Evolutionary conservation across 2,329 filamentous ascomycete species (phyloP).

Genomic region (Calonectria montana): DNA sequence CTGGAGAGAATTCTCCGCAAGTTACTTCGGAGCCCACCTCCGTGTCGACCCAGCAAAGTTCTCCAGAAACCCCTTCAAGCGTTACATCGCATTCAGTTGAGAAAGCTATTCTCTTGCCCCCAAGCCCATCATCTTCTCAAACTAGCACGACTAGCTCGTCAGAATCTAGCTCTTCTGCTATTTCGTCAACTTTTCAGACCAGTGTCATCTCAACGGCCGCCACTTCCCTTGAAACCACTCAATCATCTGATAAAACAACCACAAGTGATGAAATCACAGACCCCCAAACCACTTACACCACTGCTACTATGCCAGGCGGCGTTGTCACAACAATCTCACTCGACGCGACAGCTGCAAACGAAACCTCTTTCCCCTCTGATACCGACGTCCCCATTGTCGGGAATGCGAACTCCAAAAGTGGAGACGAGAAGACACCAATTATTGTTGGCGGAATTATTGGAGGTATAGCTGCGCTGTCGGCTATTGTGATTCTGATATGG

Average conservation of each 20-base stretch:
- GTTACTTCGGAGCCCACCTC: background rate
- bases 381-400: constrained; percentile 8
- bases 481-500: constrained; percentile 63
- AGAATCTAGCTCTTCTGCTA: constrained; percentile 5
- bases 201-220: constrained; percentile 29
- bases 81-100: constrained; percentile 19
- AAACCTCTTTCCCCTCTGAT: constrained; percentile 29
- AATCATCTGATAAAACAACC: constrained; percentile 27
- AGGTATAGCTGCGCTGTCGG: constrained; percentile 53
- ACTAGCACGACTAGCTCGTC: background rate
- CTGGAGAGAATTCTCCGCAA: background rate
- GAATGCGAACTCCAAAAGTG: background rate
- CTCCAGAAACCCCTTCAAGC: background rate
- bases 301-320: constrained; percentile 35
- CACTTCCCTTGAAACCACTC: constrained; percentile 28
- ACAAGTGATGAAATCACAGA: constrained; percentile 25
- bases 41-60: constrained; percentile 13
- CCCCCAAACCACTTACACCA: constrained; percentile 28
- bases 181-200: constrained; percentile 35
- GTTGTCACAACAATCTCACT: constrained; percentile 34
- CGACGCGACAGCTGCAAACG: constrained; percentile 35
- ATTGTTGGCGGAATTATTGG: constrained; percentile 65
- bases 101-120: constrained; percentile 18
- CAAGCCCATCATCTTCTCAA: background rate
- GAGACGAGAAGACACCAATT: constrained; percentile 43